Percentiles rank a stretch among this genome's conserved stretches.
Conservation (phyloP, 2,329 filamentous ascomycete species). For the Chrysoporthe puriensis region DNA sequence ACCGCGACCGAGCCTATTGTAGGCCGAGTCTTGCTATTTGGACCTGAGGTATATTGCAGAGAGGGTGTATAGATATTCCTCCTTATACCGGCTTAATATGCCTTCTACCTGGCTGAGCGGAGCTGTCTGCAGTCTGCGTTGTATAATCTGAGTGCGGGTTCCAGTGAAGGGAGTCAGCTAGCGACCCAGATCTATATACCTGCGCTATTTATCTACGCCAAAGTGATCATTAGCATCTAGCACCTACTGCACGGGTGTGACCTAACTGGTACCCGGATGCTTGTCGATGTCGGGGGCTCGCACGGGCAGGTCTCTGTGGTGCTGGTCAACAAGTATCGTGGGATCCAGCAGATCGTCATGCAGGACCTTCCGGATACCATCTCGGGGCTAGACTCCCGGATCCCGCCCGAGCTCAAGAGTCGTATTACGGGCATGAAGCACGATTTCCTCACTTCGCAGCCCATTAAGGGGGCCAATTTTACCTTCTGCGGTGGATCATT, state of each 20-base stretch:
- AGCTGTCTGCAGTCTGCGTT: too few relatives aligned
- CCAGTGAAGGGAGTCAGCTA: too few relatives aligned
- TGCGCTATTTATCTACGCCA: too few relatives aligned
- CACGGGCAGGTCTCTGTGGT: not conserved
- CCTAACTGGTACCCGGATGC: not conserved
- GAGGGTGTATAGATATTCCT: too few relatives aligned
- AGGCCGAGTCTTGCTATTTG: too few relatives aligned
- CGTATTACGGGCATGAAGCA: conserved; percentile 8
- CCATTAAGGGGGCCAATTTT: not conserved
- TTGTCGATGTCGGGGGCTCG: conserved; percentile 7
- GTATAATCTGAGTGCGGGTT: too few relatives aligned
- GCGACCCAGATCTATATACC: too few relatives aligned
- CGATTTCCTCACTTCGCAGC: conserved; percentile 14
- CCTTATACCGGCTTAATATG: too few relatives aligned
- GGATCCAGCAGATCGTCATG: not conserved
- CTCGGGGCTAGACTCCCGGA: not conserved
- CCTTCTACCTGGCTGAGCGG: too few relatives aligned
- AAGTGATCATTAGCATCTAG: too few relatives aligned
- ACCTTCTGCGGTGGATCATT: conserved; percentile 9
- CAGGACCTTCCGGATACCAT: conserved; percentile 10
- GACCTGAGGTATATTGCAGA: too few relatives aligned
- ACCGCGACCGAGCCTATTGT: too few relatives aligned
- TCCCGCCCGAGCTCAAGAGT: not conserved
- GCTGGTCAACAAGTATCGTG: not conserved
- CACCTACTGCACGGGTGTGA: not conserved